Base-by-base conservation (phyloP, 345 rosid genomes). In the Raphanus raphanistrum region DNA sequence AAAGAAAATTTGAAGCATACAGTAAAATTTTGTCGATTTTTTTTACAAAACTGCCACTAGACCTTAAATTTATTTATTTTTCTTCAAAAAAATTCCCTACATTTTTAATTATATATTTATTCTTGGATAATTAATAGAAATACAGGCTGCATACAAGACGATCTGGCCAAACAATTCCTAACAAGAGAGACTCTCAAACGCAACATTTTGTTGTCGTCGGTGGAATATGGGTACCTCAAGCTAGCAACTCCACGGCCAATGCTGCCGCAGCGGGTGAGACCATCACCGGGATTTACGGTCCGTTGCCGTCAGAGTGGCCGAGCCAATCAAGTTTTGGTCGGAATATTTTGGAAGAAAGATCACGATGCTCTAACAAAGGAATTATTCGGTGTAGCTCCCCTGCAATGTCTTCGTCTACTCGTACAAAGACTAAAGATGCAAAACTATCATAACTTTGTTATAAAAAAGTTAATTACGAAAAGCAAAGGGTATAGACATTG, bases 131-230 rank as follows among this genome's bases (percentile, higher is more conserved):
- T 48, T 72, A 71, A 60, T 86, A 94, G 97, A 94, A 94, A 86
- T 94, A 87, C 71, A 88, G 98, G 38, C 67, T 94, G 79, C 97
- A 94, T 79, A 85, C 91, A 17, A 83, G 92, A 79, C 88, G 97
- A 72, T 95, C 92, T n/a, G 86, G 82, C 74, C 41, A 82, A 58
- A 69, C 84, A 17, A 15, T 74, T 9, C 59, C 82, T 58, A 90
- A 84, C 75, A 83, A 67, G 63, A 80, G 12, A 78, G 84, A 75
- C 73, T 67, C 87, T 26, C 95, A 87, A 84, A 82, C 84, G 48
- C 97, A 95, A 21, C 98, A 92, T 64, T 88, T 92, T 48, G 85
- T 94, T 63, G 97, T 92, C 73, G 97, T 94, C 6, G 93, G 95
- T 15, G 97, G 97, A 50, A 85, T 92, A 72, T 94, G 98, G 98